Conservation (phyloP, 345 rosid genomes). For the Abelmoschus esculentus region DNA sequence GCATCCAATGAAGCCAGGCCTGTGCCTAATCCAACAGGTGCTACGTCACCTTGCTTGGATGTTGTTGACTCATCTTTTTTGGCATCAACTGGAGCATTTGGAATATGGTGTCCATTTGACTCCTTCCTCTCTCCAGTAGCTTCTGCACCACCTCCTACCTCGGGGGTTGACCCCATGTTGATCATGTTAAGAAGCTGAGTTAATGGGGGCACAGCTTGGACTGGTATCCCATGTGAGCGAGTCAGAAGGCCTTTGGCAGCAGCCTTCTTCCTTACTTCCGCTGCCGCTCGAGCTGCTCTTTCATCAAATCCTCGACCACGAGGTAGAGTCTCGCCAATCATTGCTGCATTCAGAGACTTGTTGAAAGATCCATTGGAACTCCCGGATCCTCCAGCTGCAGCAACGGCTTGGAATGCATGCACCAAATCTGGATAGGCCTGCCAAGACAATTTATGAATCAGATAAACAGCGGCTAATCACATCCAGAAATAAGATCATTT, state of each 20-base stretch:
- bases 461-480: neutral
- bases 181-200: slow-evolving; percentile 62
- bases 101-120: slow-evolving; percentile 40
- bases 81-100: slow-evolving; percentile 23
- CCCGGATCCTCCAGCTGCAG: slow-evolving; percentile 61
- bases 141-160: slow-evolving; percentile 33
- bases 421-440: slow-evolving; percentile 89
- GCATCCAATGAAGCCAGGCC: slow-evolving; percentile 65
- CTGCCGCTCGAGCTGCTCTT: slow-evolving; percentile 98
- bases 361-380: slow-evolving; percentile 43
- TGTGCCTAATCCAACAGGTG: slow-evolving; percentile 77
- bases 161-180: slow-evolving; percentile 42
- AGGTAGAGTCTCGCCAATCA: slow-evolving; percentile 53
- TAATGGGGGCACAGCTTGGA: slow-evolving; percentile 68
- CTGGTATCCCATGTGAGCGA: slow-evolving; percentile 70
- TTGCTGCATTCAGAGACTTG: slow-evolving; percentile 54
- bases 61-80: slow-evolving; percentile 27
- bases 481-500: neutral
- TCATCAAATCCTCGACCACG: slow-evolving; percentile 90
- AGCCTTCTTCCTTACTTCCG: slow-evolving; percentile 90
- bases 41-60: slow-evolving; percentile 30
- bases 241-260: slow-evolving; percentile 67
- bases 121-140: slow-evolving; percentile 27
- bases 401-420: slow-evolving; percentile 86
- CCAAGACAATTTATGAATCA: slow-evolving; percentile 8